These are phyloP conservation scores for Trichoderma virens DNA, from an alignment of 495 filamentous ascomycete genomes.

Conservation along the genomic window DNA sequence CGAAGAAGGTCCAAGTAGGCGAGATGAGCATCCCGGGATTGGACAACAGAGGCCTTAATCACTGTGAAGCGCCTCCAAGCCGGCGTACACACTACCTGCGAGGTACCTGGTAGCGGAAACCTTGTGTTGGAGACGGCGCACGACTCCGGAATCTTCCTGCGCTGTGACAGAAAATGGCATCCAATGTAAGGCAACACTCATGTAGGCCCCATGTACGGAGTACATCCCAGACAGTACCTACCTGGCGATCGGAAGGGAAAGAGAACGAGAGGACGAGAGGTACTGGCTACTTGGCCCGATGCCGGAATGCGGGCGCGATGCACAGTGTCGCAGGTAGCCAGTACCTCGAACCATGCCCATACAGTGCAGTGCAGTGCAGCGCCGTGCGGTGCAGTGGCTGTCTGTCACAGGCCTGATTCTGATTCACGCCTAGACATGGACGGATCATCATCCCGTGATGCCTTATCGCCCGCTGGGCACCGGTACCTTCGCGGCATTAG, in stretches of 20 bases:
- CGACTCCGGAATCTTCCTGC: background rate
- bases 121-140: background rate
- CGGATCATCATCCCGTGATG: conserved; percentile 1
- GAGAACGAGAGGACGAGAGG: background rate
- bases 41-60: background rate
- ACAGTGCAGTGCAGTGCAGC: too few species aligned
- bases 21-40: background rate
- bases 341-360: too few species aligned
- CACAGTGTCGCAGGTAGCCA: background rate
- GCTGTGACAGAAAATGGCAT: too few species aligned
- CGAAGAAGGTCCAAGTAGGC: background rate
- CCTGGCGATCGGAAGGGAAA: too few species aligned
- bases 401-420: too few species aligned
- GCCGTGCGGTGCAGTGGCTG: too few species aligned
- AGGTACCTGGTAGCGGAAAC: background rate
- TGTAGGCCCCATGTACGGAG: too few species aligned
- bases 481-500: background rate
- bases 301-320: background rate
- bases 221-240: too few species aligned
- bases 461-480: background rate
- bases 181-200: too few species aligned
- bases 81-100: background rate
- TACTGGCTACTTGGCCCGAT: background rate
- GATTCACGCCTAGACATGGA: background rate
- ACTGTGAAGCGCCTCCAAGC: too few species aligned